Evolutionary conservation across 1,139 yeast species (phyloP).

Genomic region (Suhomyces atakaporum): DNA sequence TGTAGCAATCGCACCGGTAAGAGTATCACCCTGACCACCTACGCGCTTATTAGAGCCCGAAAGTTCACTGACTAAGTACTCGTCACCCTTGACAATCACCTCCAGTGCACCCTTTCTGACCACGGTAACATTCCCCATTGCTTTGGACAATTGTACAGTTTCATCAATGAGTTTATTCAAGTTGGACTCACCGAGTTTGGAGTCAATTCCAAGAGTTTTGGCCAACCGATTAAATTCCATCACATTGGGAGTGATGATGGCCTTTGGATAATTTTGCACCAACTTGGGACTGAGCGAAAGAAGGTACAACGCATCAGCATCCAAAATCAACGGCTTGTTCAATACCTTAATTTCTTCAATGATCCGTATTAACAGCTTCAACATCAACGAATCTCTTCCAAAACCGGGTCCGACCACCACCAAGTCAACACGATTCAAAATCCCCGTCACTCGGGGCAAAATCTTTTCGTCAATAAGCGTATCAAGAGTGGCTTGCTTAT

Average conservation of each 20-base stretch:
- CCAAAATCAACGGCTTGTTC: conserved; percentile 70
- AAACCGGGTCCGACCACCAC: conserved; percentile 93
- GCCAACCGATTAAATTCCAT: conserved; percentile 77
- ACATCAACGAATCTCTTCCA: conserved; percentile 77
- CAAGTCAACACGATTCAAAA: conserved; percentile 72
- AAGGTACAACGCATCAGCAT: conserved; percentile 83
- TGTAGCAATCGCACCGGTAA: conserved; percentile 72
- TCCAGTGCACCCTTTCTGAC: conserved; percentile 75
- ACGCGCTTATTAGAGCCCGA: conserved; percentile 72
- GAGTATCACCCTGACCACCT: conserved; percentile 89
- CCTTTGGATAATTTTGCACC: conserved; percentile 50
- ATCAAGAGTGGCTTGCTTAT: conserved; percentile 21
- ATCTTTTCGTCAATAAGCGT: conserved; percentile 43
- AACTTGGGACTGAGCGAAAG: conserved; percentile 58
- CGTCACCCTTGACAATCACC: conserved; percentile 55
- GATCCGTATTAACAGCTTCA: conserved; percentile 57
- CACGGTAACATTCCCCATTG: conserved; percentile 63
- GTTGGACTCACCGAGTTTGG: conserved; percentile 28
- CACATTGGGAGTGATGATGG: conserved; percentile 85
- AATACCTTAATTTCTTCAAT: conserved; percentile 55
- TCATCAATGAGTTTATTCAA: conserved; percentile 26
- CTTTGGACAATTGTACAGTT: conserved; percentile 49
- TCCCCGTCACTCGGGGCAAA: conserved; percentile 53
- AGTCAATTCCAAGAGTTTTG: conserved; percentile 38
- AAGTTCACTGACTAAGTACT: conserved; percentile 38